Base-by-base conservation (phyloP, 176 grass and related monocot genomes). In the Pontederia crassipes region DNA sequence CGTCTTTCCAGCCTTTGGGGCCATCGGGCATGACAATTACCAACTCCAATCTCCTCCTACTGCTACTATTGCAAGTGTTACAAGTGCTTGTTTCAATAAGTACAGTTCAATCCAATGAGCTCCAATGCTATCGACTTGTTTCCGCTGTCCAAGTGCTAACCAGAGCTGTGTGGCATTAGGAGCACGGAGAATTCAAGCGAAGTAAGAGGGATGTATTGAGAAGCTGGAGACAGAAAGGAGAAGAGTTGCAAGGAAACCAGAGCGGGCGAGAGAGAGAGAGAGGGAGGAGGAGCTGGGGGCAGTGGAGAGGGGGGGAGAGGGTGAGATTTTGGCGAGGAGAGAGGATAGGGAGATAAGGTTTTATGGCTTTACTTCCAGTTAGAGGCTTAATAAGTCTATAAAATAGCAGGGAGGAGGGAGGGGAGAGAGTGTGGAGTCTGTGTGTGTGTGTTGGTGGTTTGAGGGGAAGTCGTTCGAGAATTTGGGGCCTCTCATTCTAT, bases 291-390 rank as follows among this genome's bases (percentile, higher is more conserved):
- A 40, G 14, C 12, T 15, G 49, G 14, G 49, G 49, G 49, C 49
- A 14, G 4, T 1, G 28, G 6, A 60, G 58, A 12, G 45, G 26
- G 13, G 45, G 8, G 12, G 61, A 64, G 62, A 27, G 50, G 24
- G 68, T 53, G 56, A 10, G 48, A 57, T 49, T 60, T 66, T 67
- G 77, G 56, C 60, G 48, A 64, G 54, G 69, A 57, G 51, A 75
- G 45, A 32, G 59, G 56, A 59, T 57, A 67, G 61, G 78, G 69
- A 46, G 80, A 82, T 82, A 82, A 82, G 80, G 74, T 73, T 64
- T 77, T 77, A 68, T 73, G 68, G 52, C 18, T 59, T 50, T 2
- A 18, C 17, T 26, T 48, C 18, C 46, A 26, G 11, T 6, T 26
- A 49, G 62, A 65, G 62, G 32, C 53, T 72, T 46, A 52, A 59